Percentiles rank a stretch among this genome's conserved stretches.
phyloP scores from a whole-genome alignment of 371 early-diverging fungal genomes.

The Mucor velutinosus region DNA sequence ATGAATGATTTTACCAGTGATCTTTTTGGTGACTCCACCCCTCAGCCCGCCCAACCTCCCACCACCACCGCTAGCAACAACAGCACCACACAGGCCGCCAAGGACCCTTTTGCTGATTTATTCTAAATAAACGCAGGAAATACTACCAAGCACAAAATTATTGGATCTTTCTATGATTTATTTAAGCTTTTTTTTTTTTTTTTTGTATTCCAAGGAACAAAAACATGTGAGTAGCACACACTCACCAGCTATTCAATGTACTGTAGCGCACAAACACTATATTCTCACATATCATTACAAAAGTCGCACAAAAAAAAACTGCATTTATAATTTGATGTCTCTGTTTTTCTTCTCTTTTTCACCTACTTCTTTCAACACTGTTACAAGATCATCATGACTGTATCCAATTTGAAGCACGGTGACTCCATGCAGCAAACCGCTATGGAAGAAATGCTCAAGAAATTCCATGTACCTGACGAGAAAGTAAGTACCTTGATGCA shows the following conservation, averaged over 20 bases:
- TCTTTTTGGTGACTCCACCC: conserved; percentile 14
- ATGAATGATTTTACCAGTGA: conserved; percentile 21
- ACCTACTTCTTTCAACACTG: not conserved
- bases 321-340: not conserved
- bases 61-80: too few species aligned
- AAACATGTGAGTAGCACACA: conserved; percentile 6
- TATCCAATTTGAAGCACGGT: not conserved
- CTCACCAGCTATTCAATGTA: not conserved
- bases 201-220: not conserved
- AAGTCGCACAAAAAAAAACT: not conserved
- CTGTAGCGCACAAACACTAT: not conserved
- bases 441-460: conserved; percentile 18
- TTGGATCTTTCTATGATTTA: not conserved
- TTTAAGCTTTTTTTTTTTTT: not conserved
- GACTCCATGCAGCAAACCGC: not conserved
- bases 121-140: conserved; percentile 19
- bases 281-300: not conserved
- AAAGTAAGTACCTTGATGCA: conserved; percentile 27
- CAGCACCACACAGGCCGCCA: conserved; percentile 5
- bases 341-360: not conserved
- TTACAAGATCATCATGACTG: not conserved
- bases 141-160: not conserved
- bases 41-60: conserved; percentile 5
- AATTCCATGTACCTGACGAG: conserved; percentile 40
- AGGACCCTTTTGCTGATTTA: conserved; percentile 40